Conservation (phyloP, 306 rosid genomes). For the Senna siamea region DNA sequence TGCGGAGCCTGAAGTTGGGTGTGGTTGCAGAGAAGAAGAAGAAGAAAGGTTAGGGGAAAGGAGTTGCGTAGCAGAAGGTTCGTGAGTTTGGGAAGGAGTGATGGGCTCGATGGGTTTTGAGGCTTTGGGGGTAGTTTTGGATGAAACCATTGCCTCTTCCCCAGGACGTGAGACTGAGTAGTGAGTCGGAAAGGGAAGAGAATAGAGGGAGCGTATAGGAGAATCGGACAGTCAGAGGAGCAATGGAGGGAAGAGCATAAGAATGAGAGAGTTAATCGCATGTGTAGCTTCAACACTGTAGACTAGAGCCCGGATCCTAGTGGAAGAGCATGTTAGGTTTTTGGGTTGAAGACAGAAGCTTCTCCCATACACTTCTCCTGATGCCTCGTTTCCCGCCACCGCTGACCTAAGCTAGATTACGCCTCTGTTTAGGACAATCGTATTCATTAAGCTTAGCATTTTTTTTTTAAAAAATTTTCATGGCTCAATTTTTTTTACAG, state of each 20-base stretch:
- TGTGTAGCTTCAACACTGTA: too few species aligned
- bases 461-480: too few species aligned
- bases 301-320: too few species aligned
- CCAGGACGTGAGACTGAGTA: constrained; percentile 36
- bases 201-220: too few species aligned
- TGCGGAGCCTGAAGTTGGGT: not conserved
- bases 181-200: too few species aligned
- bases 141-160: constrained; percentile 36
- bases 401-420: too few species aligned
- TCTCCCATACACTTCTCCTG: not conserved
- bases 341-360: not conserved
- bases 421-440: too few species aligned
- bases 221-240: too few species aligned
- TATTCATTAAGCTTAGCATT: too few species aligned
- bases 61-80: constrained; percentile 18
- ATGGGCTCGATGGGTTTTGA: constrained; percentile 23
- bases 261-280: too few species aligned
- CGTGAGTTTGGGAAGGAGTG: constrained; percentile 43
- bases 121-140: constrained; percentile 43
- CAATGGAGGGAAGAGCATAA: too few species aligned
- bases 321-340: not conserved
- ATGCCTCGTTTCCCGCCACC: constrained; percentile 8
- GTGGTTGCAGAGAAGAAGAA: not conserved
- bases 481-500: too few species aligned
- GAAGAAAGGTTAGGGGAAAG: not conserved